These are phyloP conservation scores for Neopestalotiopsis sp. DNA, from an alignment of 2,329 filamentous ascomycete species.

Conservation along the genomic window DNA sequence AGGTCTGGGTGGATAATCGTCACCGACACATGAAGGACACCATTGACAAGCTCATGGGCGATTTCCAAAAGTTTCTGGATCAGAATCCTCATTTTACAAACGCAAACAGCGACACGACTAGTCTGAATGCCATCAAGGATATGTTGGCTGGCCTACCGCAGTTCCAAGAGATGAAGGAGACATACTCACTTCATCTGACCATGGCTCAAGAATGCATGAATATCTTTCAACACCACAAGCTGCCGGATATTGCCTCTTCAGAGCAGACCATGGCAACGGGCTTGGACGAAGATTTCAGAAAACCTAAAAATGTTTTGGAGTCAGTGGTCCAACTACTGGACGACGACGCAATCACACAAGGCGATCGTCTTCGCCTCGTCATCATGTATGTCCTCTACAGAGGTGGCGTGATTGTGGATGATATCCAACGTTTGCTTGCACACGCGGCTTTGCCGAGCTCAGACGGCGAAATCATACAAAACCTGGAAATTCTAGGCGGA, in stretches of 20 bases:
- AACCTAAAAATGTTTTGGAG: constrained; percentile 87
- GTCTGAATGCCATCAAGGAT: constrained; percentile 90
- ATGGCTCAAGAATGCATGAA: constrained; percentile 99
- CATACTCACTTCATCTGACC: constrained; percentile 90
- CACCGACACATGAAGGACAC: constrained; percentile 98
- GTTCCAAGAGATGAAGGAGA: constrained; percentile 94
- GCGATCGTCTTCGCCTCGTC: constrained; percentile 84
- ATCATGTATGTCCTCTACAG: constrained; percentile 86
- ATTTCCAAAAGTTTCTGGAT: constrained; percentile 90
- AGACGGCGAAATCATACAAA: constrained; percentile 75
- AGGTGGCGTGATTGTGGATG: constrained; percentile 82
- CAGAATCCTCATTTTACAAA: constrained; percentile 93
- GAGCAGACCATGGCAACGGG: constrained; percentile 94
- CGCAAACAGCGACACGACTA: constrained; percentile 71
- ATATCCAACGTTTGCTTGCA: constrained; percentile 82
- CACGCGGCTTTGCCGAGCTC: constrained; percentile 80
- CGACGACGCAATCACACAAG: constrained; percentile 73
- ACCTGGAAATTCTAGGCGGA: constrained; percentile 82
- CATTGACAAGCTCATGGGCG: constrained; percentile 88
- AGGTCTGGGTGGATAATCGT: constrained; percentile 92
- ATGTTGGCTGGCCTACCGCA: constrained; percentile 95
- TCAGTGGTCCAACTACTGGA: constrained; percentile 88
- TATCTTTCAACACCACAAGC: constrained; percentile 82
- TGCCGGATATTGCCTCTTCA: constrained; percentile 84
- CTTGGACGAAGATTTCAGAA: constrained; percentile 88